phyloP scores from a whole-genome alignment of 306 rosid species.

The Cucurbita maxima region DNA sequence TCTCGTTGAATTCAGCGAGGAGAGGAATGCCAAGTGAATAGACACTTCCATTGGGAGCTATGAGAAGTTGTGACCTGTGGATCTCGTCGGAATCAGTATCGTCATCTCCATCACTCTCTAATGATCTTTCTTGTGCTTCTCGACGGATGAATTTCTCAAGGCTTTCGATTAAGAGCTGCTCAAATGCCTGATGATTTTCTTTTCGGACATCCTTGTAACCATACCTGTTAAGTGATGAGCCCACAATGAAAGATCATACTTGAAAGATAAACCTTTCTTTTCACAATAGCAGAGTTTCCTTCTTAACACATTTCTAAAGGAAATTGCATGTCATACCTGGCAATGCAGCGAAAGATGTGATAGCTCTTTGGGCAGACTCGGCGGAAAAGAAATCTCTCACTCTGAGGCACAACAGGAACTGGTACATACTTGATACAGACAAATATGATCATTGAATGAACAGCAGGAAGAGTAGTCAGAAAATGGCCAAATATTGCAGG shows the following conservation, averaged over 20 bases:
- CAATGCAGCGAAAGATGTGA: slow-evolving; percentile 92
- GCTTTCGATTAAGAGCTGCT: slow-evolving; percentile 93
- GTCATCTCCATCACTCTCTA: slow-evolving; percentile 78
- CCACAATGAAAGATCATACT: background rate
- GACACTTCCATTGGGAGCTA: slow-evolving; percentile 85
- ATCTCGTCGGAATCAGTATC: slow-evolving; percentile 46
- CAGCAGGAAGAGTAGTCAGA: slow-evolving; percentile 54
- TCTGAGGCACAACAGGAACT: slow-evolving; percentile 80
- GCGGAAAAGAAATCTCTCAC: slow-evolving; percentile 96
- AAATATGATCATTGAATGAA: slow-evolving; percentile 80
- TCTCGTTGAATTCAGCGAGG: slow-evolving; percentile 34
- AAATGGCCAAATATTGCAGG: slow-evolving; percentile 95
- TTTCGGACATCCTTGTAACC: slow-evolving; percentile 94
- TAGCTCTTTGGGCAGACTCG: slow-evolving; percentile 84
- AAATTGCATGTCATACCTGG: slow-evolving; percentile 26
- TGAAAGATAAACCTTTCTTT: background rate
- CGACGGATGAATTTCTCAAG: slow-evolving; percentile 90
- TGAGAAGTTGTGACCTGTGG: slow-evolving; percentile 47
- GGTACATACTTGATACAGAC: slow-evolving; percentile 92
- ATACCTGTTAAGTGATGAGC: slow-evolving; percentile 32
- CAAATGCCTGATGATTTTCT: slow-evolving; percentile 86
- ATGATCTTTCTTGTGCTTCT: slow-evolving; percentile 78
- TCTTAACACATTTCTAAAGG: background rate
- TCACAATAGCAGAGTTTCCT: background rate
- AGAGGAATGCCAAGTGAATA: slow-evolving; percentile 84